These are phyloP conservation scores for Cladorrhinum sp. DNA, from an alignment of 2,329 filamentous ascomycete species.

Conservation along the genomic window DNA sequence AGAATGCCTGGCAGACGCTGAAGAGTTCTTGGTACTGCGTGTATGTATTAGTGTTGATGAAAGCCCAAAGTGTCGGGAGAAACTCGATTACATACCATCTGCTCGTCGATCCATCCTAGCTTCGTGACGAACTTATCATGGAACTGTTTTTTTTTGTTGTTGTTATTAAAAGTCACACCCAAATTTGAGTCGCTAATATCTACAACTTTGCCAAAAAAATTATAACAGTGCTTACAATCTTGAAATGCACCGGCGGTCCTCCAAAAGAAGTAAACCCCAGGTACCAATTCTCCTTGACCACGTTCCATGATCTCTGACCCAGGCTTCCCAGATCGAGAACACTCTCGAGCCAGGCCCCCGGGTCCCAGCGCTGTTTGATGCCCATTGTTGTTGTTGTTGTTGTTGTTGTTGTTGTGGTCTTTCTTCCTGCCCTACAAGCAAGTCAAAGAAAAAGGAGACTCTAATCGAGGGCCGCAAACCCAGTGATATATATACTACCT, in stretches of 20 bases:
- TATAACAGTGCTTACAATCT: constrained; percentile 47
- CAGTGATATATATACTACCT: too few relatives aligned
- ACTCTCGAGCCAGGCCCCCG: background rate
- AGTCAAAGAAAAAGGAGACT: too few relatives aligned
- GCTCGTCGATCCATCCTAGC: constrained; percentile 64
- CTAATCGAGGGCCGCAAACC: too few relatives aligned
- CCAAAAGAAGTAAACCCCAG: constrained; percentile 65
- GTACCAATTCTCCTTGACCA: constrained; percentile 46
- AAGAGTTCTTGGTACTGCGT: constrained; percentile 68
- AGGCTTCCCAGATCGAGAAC: constrained; percentile 1
- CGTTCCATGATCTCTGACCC: constrained; percentile 17
- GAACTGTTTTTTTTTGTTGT: constrained; percentile 39
- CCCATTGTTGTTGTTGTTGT: background rate
- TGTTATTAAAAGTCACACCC: too few relatives aligned
- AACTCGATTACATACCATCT: constrained; percentile 42
- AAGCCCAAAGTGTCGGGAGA: constrained; percentile 35
- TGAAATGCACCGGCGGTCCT: constrained; percentile 67
- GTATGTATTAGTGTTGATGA: background rate
- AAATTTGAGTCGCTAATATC: too few relatives aligned
- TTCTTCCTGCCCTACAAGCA: too few relatives aligned
- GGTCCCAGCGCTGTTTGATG: constrained; percentile 4
- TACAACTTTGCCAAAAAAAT: too few relatives aligned
- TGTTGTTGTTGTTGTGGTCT: background rate
- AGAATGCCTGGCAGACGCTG: constrained; percentile 63
- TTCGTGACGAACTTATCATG: constrained; percentile 60